Evolutionary conservation across 768 basidiomycete species (phyloP).

Genomic region (Boletus huronensis): DNA sequence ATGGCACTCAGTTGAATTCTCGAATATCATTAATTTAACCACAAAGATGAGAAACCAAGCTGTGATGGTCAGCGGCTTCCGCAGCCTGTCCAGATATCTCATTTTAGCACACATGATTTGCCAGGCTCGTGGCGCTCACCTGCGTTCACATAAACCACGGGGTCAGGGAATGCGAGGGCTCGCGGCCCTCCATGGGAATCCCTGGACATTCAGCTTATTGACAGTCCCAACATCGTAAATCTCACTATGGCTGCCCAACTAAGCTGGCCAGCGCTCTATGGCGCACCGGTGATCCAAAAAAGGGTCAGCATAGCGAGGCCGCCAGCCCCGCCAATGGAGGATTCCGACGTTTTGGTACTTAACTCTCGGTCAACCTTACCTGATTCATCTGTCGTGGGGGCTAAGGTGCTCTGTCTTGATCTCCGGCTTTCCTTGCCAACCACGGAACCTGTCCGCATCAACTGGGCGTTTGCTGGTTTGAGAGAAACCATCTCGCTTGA

Average conservation of each 20-base stretch:
- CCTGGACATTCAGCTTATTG: not conserved
- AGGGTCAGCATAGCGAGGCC: constrained; percentile 13
- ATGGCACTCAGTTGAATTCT: not conserved
- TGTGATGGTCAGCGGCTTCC: not conserved
- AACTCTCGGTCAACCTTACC: constrained; percentile 13
- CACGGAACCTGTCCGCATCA: not conserved
- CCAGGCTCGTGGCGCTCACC: not conserved
- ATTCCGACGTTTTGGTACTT: constrained; percentile 22
- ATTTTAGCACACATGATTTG: not conserved
- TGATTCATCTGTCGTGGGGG: not conserved
- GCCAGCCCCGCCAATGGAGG: constrained; percentile 10
- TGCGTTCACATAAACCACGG: not conserved
- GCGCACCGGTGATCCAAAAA: constrained; percentile 7
- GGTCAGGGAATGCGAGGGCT: not conserved
- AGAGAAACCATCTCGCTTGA: constrained; percentile 6
- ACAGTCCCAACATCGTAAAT: not conserved
- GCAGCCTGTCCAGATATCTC: no score
- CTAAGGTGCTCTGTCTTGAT: constrained; percentile 16
- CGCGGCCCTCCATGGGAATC: not conserved
- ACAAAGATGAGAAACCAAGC: not conserved
- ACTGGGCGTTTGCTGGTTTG: constrained; percentile 15
- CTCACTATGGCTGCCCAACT: not conserved
- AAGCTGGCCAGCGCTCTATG: constrained; percentile 5
- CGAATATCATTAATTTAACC: not conserved
- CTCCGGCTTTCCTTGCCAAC: constrained; percentile 13